These are phyloP conservation scores for Cladobotryum mycophilum DNA, from an alignment of 2,329 filamentous ascomycete species.

Conservation along the genomic window DNA sequence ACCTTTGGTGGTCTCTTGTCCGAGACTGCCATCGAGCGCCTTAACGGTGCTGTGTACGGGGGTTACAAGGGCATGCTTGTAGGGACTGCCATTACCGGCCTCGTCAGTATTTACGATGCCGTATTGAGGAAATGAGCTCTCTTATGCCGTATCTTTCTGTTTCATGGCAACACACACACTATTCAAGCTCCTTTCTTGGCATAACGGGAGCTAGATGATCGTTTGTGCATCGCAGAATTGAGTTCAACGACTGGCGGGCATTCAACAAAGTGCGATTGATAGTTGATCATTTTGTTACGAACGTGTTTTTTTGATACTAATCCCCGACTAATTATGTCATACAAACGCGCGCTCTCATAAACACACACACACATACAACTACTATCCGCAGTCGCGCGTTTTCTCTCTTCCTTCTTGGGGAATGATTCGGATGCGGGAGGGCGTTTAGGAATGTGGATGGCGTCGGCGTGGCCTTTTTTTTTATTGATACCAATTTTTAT, in stretches of 20 bases:
- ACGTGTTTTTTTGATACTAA: not conserved
- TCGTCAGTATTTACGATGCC: conserved; percentile 72
- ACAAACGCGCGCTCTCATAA: not conserved
- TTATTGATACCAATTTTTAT: not conserved
- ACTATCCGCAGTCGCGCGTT: not conserved
- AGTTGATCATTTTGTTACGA: not conserved
- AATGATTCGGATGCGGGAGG: not conserved
- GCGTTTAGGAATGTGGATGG: not conserved
- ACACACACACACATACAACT: not conserved
- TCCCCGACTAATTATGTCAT: not conserved
- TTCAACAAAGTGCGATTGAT: too few relatives aligned
- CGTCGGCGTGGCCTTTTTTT: not conserved
- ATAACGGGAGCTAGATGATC: too few relatives aligned
- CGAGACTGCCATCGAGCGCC: conserved; percentile 51
- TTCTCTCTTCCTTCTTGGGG: not conserved
- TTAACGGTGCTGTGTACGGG: conserved; percentile 62
- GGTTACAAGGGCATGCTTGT: conserved; percentile 65
- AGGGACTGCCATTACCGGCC: conserved; percentile 59
- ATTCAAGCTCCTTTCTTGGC: too few relatives aligned
- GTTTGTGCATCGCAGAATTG: too few relatives aligned
- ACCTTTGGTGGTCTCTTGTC: conserved; percentile 58
- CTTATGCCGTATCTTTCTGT: not conserved
- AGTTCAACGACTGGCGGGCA: too few relatives aligned
- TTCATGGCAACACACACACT: not conserved
- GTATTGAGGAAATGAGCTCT: conserved; percentile 57